A percentile compares a stretch with the other conserved stretches of the same genome.
Evolutionary conservation across 495 filamentous ascomycete species (phyloP).

Genomic region (Lentithecium fluviatile): DNA sequence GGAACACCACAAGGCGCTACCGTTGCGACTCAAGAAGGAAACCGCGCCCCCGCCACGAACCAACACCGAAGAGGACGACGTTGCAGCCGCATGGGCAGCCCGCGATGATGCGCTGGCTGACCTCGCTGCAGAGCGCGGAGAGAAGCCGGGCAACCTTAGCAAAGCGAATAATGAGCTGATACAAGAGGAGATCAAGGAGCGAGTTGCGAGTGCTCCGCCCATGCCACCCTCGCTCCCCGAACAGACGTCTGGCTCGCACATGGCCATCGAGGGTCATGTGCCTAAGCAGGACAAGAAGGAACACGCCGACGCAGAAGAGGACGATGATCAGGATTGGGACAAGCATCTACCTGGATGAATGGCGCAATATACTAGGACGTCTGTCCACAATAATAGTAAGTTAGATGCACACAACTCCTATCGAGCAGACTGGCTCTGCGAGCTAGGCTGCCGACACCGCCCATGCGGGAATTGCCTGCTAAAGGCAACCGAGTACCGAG

Average conservation of each 20-base stretch:
- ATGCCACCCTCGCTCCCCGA: constrained; percentile 9
- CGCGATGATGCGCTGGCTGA: constrained; percentile 37
- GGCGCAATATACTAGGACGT: neutral
- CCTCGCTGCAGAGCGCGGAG: constrained; percentile 57
- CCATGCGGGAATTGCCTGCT: too few relatives aligned
- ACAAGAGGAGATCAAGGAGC: constrained; percentile 23
- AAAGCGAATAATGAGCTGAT: constrained; percentile 29
- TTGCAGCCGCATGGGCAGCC: constrained; percentile 32
- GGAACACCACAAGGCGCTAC: constrained; percentile 23
- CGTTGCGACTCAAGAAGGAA: constrained; percentile 24
- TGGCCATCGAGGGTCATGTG: constrained; percentile 35
- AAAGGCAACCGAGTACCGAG: too few relatives aligned
- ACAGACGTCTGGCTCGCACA: constrained; percentile 12
- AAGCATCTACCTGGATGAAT: constrained; percentile 21
- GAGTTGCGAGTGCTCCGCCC: constrained; percentile 3
- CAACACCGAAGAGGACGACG: constrained; percentile 38
- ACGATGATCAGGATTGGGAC: constrained; percentile 30
- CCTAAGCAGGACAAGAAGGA: constrained; percentile 7
- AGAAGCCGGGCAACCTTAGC: constrained; percentile 33
- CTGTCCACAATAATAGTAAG: neutral
- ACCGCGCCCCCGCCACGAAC: constrained; percentile 14
- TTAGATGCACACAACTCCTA: too few relatives aligned
- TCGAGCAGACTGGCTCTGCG: too few relatives aligned
- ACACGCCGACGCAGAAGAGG: constrained; percentile 12
- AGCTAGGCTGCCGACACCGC: too few relatives aligned